Evolutionary conservation across 495 filamentous ascomycete species (phyloP), one percentile per base, ranked within the genome.

Genomic region (Pyrenula aspistea): DNA sequence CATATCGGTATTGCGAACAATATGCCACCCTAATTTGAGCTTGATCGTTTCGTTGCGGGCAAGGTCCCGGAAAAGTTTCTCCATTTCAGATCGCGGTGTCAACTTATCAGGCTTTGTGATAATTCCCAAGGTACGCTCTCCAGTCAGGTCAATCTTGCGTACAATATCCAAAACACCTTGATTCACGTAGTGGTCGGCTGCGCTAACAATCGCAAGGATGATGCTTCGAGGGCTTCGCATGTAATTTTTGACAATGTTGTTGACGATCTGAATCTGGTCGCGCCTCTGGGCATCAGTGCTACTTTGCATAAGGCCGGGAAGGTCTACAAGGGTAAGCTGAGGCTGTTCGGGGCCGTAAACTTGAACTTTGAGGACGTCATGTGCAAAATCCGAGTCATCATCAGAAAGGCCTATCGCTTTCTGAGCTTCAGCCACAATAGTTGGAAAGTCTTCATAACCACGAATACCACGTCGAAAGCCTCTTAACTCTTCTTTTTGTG

Each of bases 151-250:
- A 48, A 72, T 65, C n/a, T 63, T 57, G 51, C 68, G 62, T 1
- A 71, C 72, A 2, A 72, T 60, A 0, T 66, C 62, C 3, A 83
- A 49, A 2, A 86, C 68, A 1, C 66, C 60, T 57, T 86, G 83
- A 24, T 73, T 73, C 4, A 73, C 66, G 31, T 72, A 71, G 55
- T 83, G 74, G 22, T 67, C 69, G 12, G 72, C 73, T 0, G 80
- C 82, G 2, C 69, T 73, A 0, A 88, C 70, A 0, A 88, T 80
- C 0, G 83, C 82, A 0, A 88, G 71, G 42, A 87, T 83, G 53
- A 88, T 83, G 60, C 73, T 81, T 2, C 82, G 68, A 0, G 67
- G 57, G 25, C 80, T 71, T 1, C 49, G 59, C 65, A 90, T 86
- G 62, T 89, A 89, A 10, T 67, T 65, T 10, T 80, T 65, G 0